phyloP scores from a whole-genome alignment of 768 basidiomycete genomes.

The Lanmaoa rubissima region DNA sequence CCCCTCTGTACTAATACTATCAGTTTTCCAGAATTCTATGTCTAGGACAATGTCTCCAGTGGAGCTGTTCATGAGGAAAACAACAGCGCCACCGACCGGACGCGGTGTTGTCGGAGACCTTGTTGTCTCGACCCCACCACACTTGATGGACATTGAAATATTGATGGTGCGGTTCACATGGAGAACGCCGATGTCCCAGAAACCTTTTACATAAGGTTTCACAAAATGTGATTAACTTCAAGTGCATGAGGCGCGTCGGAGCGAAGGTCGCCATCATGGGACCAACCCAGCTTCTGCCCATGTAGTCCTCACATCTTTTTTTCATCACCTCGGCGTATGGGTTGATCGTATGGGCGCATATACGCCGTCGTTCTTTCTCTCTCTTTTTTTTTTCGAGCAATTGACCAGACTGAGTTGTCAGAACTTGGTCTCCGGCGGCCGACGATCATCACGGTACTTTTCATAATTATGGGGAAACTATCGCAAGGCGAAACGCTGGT shows the following conservation, averaged over 20 bases:
- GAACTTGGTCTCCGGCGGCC: not conserved
- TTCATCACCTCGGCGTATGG: conserved; percentile 13
- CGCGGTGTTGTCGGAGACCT: not conserved
- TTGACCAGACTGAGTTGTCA: not conserved
- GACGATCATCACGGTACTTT: not conserved
- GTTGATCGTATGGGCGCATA: conserved; percentile 11
- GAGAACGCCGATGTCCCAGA: conserved; percentile 8
- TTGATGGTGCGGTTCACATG: conserved; percentile 14
- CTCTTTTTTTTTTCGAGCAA: not conserved
- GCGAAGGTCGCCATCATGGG: conserved; percentile 6
- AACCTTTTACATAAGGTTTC: conserved; percentile 19
- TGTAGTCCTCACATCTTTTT: not conserved
- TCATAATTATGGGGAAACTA: too few relatives aligned
- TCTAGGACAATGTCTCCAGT: not conserved
- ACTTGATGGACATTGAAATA: not conserved
- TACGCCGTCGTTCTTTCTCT: not conserved
- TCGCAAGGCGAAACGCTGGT: too few relatives aligned
- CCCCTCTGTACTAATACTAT: not conserved
- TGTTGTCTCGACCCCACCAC: conserved; percentile 11
- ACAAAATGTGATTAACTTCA: conserved; percentile 12
- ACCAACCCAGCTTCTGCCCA: conserved; percentile 3
- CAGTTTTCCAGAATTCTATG: not conserved
- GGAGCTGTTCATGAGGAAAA: not conserved
- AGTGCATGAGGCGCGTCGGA: conserved; percentile 15
- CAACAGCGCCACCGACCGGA: not conserved